Evolutionary conservation across 2,329 filamentous ascomycete species (phyloP).

Genomic region (Sporothrix protearum): DNA sequence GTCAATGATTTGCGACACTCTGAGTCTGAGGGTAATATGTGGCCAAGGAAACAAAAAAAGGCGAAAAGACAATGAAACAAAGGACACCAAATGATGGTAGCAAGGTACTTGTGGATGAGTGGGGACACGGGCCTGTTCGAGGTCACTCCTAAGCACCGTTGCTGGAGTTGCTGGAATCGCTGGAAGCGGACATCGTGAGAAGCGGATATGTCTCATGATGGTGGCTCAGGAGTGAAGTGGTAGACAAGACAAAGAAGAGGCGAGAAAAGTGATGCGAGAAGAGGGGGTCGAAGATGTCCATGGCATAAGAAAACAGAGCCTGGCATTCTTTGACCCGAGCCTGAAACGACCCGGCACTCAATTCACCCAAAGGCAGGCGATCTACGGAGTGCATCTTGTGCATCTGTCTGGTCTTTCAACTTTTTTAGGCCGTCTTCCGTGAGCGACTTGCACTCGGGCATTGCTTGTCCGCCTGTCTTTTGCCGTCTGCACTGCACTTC

Average conservation of each 20-base stretch:
- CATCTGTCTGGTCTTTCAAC: not conserved
- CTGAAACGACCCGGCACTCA: not conserved
- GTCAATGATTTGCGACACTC: constrained; percentile 20
- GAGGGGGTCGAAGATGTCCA: not conserved
- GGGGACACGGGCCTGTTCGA: not conserved
- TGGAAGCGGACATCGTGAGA: not conserved
- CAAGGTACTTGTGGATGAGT: not conserved
- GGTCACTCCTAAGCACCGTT: constrained; percentile 2
- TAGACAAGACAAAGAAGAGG: not conserved
- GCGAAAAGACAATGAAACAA: not conserved
- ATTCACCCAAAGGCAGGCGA: constrained; percentile 5
- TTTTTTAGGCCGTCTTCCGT: not conserved
- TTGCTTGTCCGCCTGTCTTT: not conserved
- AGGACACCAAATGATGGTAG: not conserved
- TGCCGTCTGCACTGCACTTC: constrained; percentile 6
- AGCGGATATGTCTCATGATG: constrained; percentile 19
- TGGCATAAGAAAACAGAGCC: constrained; percentile 18
- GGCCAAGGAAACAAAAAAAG: not conserved
- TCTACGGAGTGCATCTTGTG: constrained; percentile 12
- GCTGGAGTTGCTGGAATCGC: not conserved
- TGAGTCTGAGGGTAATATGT: constrained; percentile 15
- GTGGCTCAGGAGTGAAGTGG: not conserved
- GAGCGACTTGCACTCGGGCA: not conserved
- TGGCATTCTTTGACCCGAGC: constrained; percentile 12
- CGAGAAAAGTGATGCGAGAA: not conserved